Evolutionary conservation across 495 filamentous ascomycete species (phyloP).

Genomic region (Aspergillus avenaceus): DNA sequence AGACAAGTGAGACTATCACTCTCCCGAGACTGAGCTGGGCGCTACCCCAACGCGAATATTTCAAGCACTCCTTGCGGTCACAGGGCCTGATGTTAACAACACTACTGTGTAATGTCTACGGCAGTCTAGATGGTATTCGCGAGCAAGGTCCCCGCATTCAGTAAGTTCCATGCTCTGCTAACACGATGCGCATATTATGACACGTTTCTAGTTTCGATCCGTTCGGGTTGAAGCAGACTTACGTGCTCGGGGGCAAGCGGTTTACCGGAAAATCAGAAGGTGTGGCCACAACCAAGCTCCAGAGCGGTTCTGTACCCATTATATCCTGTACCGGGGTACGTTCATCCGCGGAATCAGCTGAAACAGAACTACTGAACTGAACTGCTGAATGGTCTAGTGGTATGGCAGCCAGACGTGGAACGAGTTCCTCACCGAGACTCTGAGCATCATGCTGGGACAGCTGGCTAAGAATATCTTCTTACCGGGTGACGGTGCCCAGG

Average conservation of each 20-base stretch:
- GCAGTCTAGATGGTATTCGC: not conserved
- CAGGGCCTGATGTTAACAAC: slow-evolving; percentile 1
- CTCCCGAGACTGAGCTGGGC: slow-evolving; percentile 1
- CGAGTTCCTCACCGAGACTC: slow-evolving; percentile 4
- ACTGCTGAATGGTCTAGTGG: not conserved
- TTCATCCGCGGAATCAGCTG: not conserved
- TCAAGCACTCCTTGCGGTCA: not conserved
- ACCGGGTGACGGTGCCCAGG: not conserved
- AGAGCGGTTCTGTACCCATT: not conserved
- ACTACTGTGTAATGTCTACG: not conserved
- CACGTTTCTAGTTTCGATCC: not conserved
- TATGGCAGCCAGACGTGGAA: slow-evolving; percentile 7
- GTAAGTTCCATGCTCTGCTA: too few species aligned
- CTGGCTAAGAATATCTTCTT: slow-evolving; percentile 1
- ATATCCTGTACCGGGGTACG: slow-evolving; percentile 6
- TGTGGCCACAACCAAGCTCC: not conserved
- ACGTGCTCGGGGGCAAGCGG: not conserved
- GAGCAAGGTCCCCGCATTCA: not conserved
- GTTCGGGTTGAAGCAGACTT: not conserved
- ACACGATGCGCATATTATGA: not conserved
- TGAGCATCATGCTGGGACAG: slow-evolving; percentile 10
- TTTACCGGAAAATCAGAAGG: not conserved
- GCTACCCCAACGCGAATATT: not conserved
- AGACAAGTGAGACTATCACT: not conserved
- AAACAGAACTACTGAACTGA: not conserved